phyloP scores from a whole-genome alignment of 2,329 filamentous ascomycete species.

The Neopestalotiopsis sp. region DNA sequence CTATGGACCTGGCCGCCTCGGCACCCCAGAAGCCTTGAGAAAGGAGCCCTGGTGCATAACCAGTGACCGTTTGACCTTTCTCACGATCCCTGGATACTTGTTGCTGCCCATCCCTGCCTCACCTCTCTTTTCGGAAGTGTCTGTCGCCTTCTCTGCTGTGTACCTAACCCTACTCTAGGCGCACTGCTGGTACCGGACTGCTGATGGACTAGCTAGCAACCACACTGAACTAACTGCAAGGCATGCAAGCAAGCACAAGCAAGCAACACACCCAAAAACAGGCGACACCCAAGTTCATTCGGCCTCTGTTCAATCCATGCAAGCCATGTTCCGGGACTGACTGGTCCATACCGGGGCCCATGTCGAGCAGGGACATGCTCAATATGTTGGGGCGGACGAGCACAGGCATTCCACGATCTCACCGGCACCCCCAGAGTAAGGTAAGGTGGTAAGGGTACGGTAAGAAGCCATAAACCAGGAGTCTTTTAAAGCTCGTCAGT shows the following conservation, averaged over 20 bases:
- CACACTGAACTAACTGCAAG: no score
- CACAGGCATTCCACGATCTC: conserved; percentile 30
- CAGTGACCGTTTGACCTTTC: conserved; percentile 43
- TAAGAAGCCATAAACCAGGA: conserved; percentile 29
- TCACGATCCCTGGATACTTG: conserved; percentile 39
- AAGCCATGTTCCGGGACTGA: conserved; percentile 21
- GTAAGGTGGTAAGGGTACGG: conserved; percentile 39
- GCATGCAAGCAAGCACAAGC: no score
- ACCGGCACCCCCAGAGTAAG: conserved; percentile 46
- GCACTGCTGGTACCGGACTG: conserved; percentile 1
- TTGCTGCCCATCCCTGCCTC: conserved; percentile 25
- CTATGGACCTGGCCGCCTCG: conserved; percentile 9
- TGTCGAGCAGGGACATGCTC: conserved; percentile 31
- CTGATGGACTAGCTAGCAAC: conserved; percentile 19
- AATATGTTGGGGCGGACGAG: conserved; percentile 33
- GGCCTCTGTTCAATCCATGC: conserved; percentile 27
- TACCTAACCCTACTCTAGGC: background rate
- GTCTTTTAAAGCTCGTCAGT: conserved; percentile 29
- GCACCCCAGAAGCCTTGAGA: conserved; percentile 6
- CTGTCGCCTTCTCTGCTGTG: background rate
- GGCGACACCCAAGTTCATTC: conserved; percentile 35
- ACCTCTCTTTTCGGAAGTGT: conserved; percentile 33
- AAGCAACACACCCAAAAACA: conserved; percentile 28
- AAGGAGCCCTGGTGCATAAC: conserved; percentile 27
- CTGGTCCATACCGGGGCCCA: conserved; percentile 21